Evolutionary conservation across 1,284 basidiomycete genomes (phyloP), one percentile per base, ranked within the genome.

Genomic region (Stygiomarasmius scandens): DNA sequence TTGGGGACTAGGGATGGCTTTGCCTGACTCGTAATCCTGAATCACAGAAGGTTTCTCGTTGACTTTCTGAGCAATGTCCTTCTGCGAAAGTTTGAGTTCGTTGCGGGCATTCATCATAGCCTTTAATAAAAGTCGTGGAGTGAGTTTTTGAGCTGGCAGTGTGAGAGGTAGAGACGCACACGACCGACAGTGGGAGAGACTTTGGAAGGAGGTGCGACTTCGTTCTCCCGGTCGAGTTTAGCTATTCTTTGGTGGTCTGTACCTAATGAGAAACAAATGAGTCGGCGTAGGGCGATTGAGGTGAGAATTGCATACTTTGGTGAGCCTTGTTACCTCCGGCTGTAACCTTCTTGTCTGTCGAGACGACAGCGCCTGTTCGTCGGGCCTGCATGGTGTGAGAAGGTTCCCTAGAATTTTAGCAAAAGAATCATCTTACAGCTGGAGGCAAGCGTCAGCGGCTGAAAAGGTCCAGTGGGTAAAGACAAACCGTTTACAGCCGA

Each of bases 161-260:
- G 24, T 20, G 14, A 23, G 22, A 24, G 29, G 36, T 29, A 12
- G 29, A 51, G 52, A 73, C 83, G 52, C 64, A 91, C 92, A 74
- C 91, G 92, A 65, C 94, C 95, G 58, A 96, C 92, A 38, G 81
- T 81, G 29, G 88, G 80, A 2, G 82, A 78, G 63, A 99, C 81
- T 75, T 96, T 97, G 62, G 90, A 71, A 46, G 96, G 97, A 8
- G 97, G 95, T 9, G 95, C 93, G 22, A 98, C 96, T 68, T 98
- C 96, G 75, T 98, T 97, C 67, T 97, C 93, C 57, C 92, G 86
- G 75, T 96, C 95, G 47, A 97, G 87, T 71, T 96, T 96, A 36
- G 92, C 95, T 71, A 96, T 95, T 60, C 86, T 86, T 73, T 95
- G 93, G 77, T 97, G 94, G 77, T 98, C 95, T 62, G 93, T 92